phyloP scores from a whole-genome alignment of 2,329 filamentous ascomycete genomes.

The Xylariales sp. region DNA sequence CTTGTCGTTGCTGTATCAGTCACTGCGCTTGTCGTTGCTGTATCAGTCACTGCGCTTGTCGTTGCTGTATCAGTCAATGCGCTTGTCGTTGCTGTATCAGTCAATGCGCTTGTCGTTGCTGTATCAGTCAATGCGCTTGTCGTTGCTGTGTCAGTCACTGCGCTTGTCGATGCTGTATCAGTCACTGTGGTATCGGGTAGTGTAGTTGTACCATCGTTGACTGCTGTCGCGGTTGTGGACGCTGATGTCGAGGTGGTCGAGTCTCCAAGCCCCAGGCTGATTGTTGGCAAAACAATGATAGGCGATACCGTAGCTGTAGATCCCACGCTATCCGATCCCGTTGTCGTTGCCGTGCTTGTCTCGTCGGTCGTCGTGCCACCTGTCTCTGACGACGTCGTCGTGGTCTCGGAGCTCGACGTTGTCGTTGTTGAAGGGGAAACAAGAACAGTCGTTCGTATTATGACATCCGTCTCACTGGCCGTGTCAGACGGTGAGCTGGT shows the following conservation, averaged over 20 bases:
- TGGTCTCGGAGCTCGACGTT: too few species aligned
- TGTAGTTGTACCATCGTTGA: not conserved
- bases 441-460: too few species aligned
- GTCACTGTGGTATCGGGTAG: not conserved
- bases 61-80: not conserved
- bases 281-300: conserved; percentile 16
- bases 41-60: not conserved
- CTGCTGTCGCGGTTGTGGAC: not conserved
- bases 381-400: too few species aligned
- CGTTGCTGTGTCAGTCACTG: not conserved
- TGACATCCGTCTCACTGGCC: too few species aligned
- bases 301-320: too few species aligned
- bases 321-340: too few species aligned
- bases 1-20: not conserved
- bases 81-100: not conserved
- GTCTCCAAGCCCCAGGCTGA: conserved; percentile 11
- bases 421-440: too few species aligned
- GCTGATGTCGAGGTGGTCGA: not conserved
- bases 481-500: too few species aligned
- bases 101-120: not conserved
- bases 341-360: too few species aligned
- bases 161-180: not conserved
- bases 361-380: too few species aligned
- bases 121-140: not conserved
- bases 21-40: not conserved